These are phyloP conservation scores for Aegilops umbellulata DNA, from an alignment of 176 grass and related monocot genomes.

Conservation along the genomic window DNA sequence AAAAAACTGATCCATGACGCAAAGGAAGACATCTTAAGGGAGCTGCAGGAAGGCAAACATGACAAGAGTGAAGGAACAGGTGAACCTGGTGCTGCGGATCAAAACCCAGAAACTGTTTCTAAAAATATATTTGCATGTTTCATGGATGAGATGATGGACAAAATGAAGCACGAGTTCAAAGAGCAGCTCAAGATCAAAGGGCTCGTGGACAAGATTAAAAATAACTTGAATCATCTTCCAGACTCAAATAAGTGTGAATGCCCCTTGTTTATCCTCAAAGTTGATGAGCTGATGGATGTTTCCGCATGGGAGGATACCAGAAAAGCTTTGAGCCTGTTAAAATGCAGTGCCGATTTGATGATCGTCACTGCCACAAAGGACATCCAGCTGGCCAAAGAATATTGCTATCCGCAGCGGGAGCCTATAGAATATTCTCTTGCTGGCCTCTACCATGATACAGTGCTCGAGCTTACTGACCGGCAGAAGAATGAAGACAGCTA, in stretches of 20 bases:
- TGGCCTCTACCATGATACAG: background rate
- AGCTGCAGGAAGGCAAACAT: background rate
- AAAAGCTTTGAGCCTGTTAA: background rate
- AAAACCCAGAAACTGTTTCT: background rate
- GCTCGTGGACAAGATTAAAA: background rate
- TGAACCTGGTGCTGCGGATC: background rate
- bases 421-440: background rate
- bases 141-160: background rate
- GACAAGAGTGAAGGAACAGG: background rate
- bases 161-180: background rate
- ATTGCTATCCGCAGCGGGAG: background rate
- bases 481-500: background rate
- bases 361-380: background rate
- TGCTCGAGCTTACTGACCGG: background rate
- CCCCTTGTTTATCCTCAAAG: background rate
- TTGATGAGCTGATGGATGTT: background rate
- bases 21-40: background rate
- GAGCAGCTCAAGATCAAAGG: background rate
- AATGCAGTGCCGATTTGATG: background rate
- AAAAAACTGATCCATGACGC: background rate
- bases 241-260: rapidly evolving
- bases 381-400: background rate
- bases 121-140: background rate
- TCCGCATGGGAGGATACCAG: background rate
- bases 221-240: background rate